Percentiles rank a stretch among this genome's conserved stretches.
These are phyloP conservation scores for Gastrolobium bilobum DNA, from an alignment of 306 rosid genomes.

Conservation along the genomic window DNA sequence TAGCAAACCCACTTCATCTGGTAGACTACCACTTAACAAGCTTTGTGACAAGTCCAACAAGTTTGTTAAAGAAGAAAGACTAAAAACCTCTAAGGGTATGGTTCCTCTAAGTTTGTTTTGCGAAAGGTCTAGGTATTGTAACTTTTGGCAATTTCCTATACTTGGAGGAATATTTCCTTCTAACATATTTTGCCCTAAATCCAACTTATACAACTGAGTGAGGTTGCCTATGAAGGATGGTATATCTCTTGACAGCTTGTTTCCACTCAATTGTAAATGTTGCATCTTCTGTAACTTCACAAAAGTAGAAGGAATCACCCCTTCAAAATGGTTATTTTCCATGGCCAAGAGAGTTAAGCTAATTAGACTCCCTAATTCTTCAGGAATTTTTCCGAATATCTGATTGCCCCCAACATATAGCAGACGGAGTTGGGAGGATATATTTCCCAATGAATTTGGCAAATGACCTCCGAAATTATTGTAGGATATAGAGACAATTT, in stretches of 20 bases:
- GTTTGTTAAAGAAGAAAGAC: constrained; percentile 9
- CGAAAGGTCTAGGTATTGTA: not conserved
- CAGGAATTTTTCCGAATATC: constrained; percentile 43
- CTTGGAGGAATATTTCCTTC: constrained; percentile 48
- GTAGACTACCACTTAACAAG: constrained; percentile 44
- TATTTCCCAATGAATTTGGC: constrained; percentile 38
- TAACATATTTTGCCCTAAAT: constrained; percentile 1
- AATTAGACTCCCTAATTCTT: constrained; percentile 32
- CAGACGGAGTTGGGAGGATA: not conserved
- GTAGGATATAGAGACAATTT: fast-evolving
- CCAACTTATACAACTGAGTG: not conserved
- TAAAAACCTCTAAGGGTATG: constrained; percentile 44
- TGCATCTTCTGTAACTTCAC: constrained; percentile 39
- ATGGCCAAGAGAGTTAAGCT: not conserved
- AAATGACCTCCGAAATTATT: constrained; percentile 58
- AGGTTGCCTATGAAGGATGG: constrained; percentile 45
- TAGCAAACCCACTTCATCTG: constrained; percentile 32
- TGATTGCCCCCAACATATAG: constrained; percentile 20
- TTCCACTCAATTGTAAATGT: not conserved
- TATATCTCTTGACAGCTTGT: constrained; percentile 40
- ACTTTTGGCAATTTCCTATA: constrained; percentile 29
- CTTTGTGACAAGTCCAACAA: constrained; percentile 47
- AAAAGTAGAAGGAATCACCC: constrained; percentile 40
- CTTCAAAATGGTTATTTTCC: not conserved
- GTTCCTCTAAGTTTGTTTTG: constrained; percentile 45